Base-by-base conservation (phyloP, 2,329 filamentous ascomycete species). In the Penicillium sp. region DNA sequence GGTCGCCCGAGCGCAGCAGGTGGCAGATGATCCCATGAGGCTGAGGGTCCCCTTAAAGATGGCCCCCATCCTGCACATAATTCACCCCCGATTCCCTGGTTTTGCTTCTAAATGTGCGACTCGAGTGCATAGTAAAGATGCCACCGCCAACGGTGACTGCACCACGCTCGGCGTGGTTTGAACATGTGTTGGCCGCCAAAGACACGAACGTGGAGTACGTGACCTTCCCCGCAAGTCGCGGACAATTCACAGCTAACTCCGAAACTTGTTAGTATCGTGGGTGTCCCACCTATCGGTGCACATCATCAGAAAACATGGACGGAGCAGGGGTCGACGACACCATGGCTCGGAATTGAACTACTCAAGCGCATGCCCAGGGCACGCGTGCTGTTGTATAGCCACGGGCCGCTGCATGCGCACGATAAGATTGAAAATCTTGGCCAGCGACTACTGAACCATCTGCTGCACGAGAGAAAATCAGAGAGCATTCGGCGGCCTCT, bases 401-500 rank as follows among this genome's bases (percentile, higher is more conserved):
- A 69, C 50, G 67, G 68, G 9, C 52, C 59, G 16, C 43, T 65
- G 5, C 48, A 48, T 10, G 56, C 62, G n/a, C 48, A 57, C 7
- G 65, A 69, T 42, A 61, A 49, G n/a, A 55, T 69, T 8, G 62
- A 68, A 5, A 50, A 47, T 2, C 44, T 70, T 9, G 67, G 63
- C 5, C 47, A 61, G 13, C 60, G 56, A 5, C 30, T 70, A 1
- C 44, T 69, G 7, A 63, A 62, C 16, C 54, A 55, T 20, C 52
- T 69, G 1, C 57, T 60, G 2, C 41, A 56, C 16, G 54, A 63
- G 44, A 61, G 67, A 6, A 63, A 52, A 44, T 38, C 53, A 28
- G 51, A 59, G 7, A 53, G 24, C 13, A 22, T 27, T 13, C 59
- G 60, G 35, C 76, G 83, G 5, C 83, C 83, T 0, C 58, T 86